Percentiles rank a stretch among this genome's conserved stretches.
phyloP scores from a whole-genome alignment of 805 yeast species.

The Blastobotrys peoriensis region DNA sequence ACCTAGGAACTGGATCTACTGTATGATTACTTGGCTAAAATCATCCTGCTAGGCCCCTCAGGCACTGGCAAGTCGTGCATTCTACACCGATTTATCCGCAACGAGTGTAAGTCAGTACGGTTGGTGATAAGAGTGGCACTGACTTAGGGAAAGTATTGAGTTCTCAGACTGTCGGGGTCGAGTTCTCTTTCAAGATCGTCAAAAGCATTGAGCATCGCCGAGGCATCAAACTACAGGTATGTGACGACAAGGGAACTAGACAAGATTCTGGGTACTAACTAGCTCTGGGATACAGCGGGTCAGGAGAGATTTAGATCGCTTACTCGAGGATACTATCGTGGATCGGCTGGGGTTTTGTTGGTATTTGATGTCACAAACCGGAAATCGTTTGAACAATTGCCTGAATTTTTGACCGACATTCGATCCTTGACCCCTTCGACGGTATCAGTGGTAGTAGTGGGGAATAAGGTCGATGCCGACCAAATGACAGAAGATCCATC shows the following conservation, averaged over 20 bases:
- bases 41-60: slow-evolving; percentile 40
- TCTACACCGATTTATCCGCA: slow-evolving; percentile 36
- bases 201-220: slow-evolving; percentile 19
- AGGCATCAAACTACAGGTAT: slow-evolving; percentile 60
- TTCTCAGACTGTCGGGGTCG: slow-evolving; percentile 36
- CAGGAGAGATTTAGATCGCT: slow-evolving; percentile 94
- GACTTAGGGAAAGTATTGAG: slow-evolving; percentile 29
- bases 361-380: slow-evolving; percentile 86
- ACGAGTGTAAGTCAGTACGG: slow-evolving; percentile 26
- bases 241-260: background rate
- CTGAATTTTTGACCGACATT: slow-evolving; percentile 84
- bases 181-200: slow-evolving; percentile 33
- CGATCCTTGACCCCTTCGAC: slow-evolving; percentile 89
- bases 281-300: slow-evolving; percentile 95
- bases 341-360: slow-evolving; percentile 90
- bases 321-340: slow-evolving; percentile 89
- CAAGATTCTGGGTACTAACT: background rate
- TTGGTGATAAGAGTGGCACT: no score
- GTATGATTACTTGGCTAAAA: slow-evolving; percentile 35
- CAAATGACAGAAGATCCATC: slow-evolving; percentile 27
- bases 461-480: slow-evolving; percentile 81
- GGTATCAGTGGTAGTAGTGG: slow-evolving; percentile 84
- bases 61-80: slow-evolving; percentile 45
- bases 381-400: slow-evolving; percentile 76
- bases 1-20: slow-evolving; percentile 18